Evolutionary conservation across 164 flowering plant genomes (phyloP), one percentile per base, ranked within the genome.

Genomic region (Magnolia officinalis): DNA sequence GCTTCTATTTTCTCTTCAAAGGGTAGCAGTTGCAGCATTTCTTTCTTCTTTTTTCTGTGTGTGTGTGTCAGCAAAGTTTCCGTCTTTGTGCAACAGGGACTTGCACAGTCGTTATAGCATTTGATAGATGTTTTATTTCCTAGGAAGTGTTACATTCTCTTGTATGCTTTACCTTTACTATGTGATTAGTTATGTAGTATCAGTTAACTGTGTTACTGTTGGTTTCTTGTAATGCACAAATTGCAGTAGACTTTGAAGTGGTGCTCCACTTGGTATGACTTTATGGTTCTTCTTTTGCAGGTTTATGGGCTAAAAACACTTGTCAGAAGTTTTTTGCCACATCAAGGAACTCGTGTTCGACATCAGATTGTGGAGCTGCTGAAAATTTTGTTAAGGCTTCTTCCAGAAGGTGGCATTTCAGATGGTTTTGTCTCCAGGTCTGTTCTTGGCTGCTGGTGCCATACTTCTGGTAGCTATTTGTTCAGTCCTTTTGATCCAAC

Each of bases 261-360:
- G 2, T 55, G 13, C 16, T 11, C 18, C 61, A 2, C 61, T 55
- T 55, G 61, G 45, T 37, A 37, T 37, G 45, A 5, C 45, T 5
- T 37, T 37, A 37, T 37, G 45, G 45, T 37, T 37, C 45, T 37
- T 37, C 61, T 8, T 52, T 13, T 84, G 80, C 91, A 96, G 99
- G 85, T 90, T 76, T 92, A 82, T 90, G 98, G 87, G 75, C 87
- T 96, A 74, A 96, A 91, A 86, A 81, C 88, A 67, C 89, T 94
- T 61, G 96, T 91, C 72, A 92, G 85, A 84, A 86, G 92, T 63
- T 88, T 83, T 81, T 82, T 91, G 84, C 97, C 95, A 8, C 84
- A 86, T 78, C 80, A 78, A 78, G 87, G 85, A 80, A 78, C 84
- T 81, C 78, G 67, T 63, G 78, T 76, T 72, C 81, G 70, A 77